Conservation (phyloP, 345 rosid genomes). For the Populus nigra region DNA sequence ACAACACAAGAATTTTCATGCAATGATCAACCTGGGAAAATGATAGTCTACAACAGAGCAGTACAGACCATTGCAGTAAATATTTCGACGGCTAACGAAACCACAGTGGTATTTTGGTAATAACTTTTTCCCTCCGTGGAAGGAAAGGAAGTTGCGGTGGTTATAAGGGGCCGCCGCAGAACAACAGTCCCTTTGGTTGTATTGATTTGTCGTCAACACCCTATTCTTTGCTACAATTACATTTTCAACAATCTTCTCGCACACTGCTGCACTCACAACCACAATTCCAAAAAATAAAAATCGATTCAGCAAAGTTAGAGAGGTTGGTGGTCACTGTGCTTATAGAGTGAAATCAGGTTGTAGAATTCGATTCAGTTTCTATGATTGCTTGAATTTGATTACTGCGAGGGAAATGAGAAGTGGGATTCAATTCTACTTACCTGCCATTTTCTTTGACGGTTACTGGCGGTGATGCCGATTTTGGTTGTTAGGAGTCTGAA, state of each 20-base stretch:
- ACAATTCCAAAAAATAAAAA: no score
- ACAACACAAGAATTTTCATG: constrained; percentile 5
- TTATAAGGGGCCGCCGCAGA: constrained; percentile 40
- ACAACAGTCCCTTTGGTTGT: constrained; percentile 50
- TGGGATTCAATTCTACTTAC: no score
- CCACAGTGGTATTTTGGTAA: constrained; percentile 51
- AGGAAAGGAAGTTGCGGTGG: constrained; percentile 53
- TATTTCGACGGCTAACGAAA: constrained; percentile 51
- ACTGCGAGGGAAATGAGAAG: no score
- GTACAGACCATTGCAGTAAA: constrained; percentile 52
- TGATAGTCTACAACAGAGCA: constrained; percentile 87
- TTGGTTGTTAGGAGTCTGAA: no score
- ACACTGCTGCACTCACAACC: constrained; percentile 38
- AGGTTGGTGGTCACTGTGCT: no score
- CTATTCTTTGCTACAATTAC: constrained; percentile 71
- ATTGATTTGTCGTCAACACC: constrained; percentile 48
- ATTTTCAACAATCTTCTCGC: constrained; percentile 82
- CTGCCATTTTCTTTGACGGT: no score
- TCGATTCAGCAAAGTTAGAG: no score
- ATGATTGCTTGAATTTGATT: no score
- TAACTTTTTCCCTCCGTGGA: constrained; percentile 55
- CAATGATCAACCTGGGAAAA: constrained; percentile 42
- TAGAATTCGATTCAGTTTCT: no score
- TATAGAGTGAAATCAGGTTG: no score
- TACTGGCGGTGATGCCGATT: no score